Evolutionary conservation across 257 asterid genomes (phyloP).

Genomic region (Solanum pinnatisectum): DNA sequence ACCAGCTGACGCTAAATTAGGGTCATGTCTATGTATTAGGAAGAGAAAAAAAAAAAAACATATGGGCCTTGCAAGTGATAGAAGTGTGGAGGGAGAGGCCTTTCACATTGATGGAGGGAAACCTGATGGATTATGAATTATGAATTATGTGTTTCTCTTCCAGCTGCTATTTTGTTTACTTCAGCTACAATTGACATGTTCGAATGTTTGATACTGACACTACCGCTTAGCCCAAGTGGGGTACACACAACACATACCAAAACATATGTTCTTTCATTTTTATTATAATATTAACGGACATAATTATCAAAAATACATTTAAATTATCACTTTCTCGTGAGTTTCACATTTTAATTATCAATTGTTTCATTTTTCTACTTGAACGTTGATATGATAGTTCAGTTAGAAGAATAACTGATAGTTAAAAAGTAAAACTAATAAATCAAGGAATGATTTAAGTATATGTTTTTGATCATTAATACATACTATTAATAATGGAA

Average conservation of each 20-base stretch:
- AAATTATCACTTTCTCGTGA: background rate
- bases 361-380: rapidly evolving
- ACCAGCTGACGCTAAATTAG: background rate
- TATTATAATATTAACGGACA: background rate
- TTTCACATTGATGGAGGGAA: constrained; percentile 21
- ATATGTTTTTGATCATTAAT: background rate
- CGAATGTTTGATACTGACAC: constrained; percentile 11
- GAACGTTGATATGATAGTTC: background rate
- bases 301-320: background rate
- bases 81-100: constrained; percentile 10
- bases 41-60: no score
- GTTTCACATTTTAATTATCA: background rate
- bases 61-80: background rate
- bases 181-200: constrained; percentile 10
- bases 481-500: background rate
- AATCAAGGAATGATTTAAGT: background rate
- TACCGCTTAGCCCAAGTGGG: background rate
- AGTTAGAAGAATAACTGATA: rapidly evolving
- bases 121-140: background rate
- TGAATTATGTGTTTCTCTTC: background rate
- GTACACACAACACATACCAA: background rate
- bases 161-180: background rate
- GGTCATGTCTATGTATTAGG: no score
- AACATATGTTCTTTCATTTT: background rate
- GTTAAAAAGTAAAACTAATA: background rate